Base-by-base conservation (phyloP, 2,329 filamentous ascomycete species). In the Pestalotiopsis sp. region DNA sequence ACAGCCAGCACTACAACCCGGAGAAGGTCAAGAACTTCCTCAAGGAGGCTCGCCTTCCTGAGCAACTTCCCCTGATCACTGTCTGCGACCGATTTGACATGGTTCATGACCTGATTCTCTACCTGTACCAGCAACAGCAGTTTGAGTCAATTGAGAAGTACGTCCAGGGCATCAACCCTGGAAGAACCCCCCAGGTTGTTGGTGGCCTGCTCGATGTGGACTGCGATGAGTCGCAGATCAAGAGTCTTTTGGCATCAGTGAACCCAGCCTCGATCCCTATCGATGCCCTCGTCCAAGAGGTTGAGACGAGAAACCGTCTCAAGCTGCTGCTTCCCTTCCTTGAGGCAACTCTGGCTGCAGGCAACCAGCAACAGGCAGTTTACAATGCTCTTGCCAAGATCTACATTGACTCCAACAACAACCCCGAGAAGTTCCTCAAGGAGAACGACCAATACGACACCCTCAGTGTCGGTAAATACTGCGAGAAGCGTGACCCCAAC, bases 1-100 rank as follows among this genome's bases (percentile, higher is more conserved):
- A 99, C 80, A 97, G 92, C 86, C 94, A 92, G 80, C 87, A 88
- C 77, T 95, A 94, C 83, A 95, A 98, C 80, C 88, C 94, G 0
- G 94, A 98, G 82, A 97, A 97, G 86, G 94, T 98, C 68, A 98
- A 98, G 87, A 99, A 99, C 85, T 99, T 98, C 89, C 85, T 99
- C 71, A 99, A 99, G 85, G 97, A 99, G 80, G 95, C 96, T 67
- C 92, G 91, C 73, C 86, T 99, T 59, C 91, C 92, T 1, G 96
- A 99, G 81, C 95, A 98, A 83, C 87, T 99, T 58, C 96, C 96
- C 58, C 86, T 99, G 67, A 99, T 99, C 82, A 98, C 98, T 75
- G 94, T 99, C 69, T 99, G 97, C 83, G 96, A 99, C 79, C 93
- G 95, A n/a, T 98, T 97, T 88, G 97, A 98, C 85, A 97, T 99